Evolutionary conservation across 2,329 filamentous ascomycete genomes (phyloP), one percentile per base, ranked within the genome.

Genomic region (Xylariaceae sp.): DNA sequence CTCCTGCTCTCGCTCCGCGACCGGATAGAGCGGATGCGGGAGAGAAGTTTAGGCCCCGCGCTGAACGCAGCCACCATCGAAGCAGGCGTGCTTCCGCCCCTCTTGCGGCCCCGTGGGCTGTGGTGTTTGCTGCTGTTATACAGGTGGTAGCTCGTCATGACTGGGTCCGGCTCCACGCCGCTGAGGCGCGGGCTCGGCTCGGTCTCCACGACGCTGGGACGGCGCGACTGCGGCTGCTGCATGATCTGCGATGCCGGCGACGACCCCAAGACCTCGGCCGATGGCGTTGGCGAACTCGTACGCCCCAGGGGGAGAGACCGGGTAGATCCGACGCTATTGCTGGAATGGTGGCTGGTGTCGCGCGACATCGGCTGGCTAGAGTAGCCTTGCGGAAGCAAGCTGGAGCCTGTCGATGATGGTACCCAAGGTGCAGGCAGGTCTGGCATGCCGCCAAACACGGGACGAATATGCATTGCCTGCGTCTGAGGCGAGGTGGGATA

Each of bases 341-440:
- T 55, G 0, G 66, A 66, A 36, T 69, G 62, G 8, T 61, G 57
- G 29, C 70, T 70, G 1, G 62, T 50, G 43, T 71, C 57, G 3
- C 70, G 66, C 2, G 68, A 69, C 67, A 74, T 71, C 4, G 71
- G 70, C 43, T 71, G 65, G 6, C 69, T 71, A 17, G 65, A 62
- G 50, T 74, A 73, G 4, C 68, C 69, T 14, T 60, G 51, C 0
- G 55, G 53, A 1, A 49, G 47, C 23, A 52, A 43, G 28, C 56
- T 52, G 4, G 50, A 38, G 1, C 44, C 38, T 9, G 52, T 27
- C 0, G 47, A 45, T 50, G 53, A 50, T 19, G 49, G 36, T n/a
- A 54, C 43, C 47, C 43, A 36, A 44, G 52, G 38, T 50, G 55
- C 34, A 27, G 50, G 47, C 6, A 36, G 44, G 14, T 27, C 36